Conservation (phyloP, 352 stramenopile genomes). For the Pythium scleroteichum region DNA sequence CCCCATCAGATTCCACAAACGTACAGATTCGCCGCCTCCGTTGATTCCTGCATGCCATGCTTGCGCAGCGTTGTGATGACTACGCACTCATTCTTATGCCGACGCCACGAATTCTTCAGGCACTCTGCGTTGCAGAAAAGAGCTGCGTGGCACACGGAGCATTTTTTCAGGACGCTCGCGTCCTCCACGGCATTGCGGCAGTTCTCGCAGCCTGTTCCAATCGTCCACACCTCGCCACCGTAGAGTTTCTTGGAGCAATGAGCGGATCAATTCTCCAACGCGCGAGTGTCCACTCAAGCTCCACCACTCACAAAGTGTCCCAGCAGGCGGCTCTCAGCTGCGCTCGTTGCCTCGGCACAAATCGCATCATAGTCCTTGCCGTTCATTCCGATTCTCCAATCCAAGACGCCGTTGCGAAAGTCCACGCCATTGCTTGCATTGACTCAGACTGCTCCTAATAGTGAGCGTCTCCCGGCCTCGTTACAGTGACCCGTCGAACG, state of each 20-base stretch:
- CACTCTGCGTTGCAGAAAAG: conserved; percentile 70
- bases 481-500: conserved; percentile 35
- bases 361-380: conserved; percentile 65
- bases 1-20: neutral
- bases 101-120: conserved; percentile 54
- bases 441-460: conserved; percentile 13
- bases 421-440: neutral
- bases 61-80: conserved; percentile 60
- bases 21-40: neutral
- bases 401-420: too few relatives aligned
- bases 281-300: too few relatives aligned
- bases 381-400: conserved; percentile 2
- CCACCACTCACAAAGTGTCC: conserved; percentile 54
- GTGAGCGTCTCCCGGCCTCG: conserved; percentile 4
- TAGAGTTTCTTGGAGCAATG: conserved; percentile 44
- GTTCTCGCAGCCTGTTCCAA: conserved; percentile 56
- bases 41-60: conserved; percentile 7
- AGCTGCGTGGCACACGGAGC: conserved; percentile 53
- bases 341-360: conserved; percentile 59
- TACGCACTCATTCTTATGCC: conserved; percentile 61
- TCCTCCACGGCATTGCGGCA: conserved; percentile 53
- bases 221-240: conserved; percentile 72
- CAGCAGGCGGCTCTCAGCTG: conserved; percentile 63
- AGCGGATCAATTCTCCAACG: too few relatives aligned
- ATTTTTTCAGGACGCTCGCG: conserved; percentile 57